phyloP scores from a whole-genome alignment of 495 filamentous ascomycete genomes.

The Neurospora sp. region DNA sequence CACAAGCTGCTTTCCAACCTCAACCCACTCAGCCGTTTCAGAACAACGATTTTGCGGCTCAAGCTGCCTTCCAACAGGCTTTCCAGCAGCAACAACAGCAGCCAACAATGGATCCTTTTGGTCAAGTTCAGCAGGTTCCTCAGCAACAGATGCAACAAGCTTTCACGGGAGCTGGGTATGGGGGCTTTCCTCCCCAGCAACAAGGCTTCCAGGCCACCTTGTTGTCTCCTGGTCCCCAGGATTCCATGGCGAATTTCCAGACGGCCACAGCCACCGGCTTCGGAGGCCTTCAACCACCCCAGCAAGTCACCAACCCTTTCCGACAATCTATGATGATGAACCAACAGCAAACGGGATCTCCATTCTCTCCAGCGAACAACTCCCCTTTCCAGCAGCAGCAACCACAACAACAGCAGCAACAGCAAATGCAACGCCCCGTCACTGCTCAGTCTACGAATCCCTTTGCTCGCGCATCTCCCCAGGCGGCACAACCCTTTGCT shows the following conservation, averaged over 20 bases:
- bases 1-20: slow-evolving; percentile 21
- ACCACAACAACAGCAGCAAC: slow-evolving; percentile 4
- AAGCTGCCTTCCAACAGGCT: slow-evolving; percentile 38
- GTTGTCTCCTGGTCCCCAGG: slow-evolving; percentile 56
- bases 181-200: slow-evolving; percentile 67
- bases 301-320: slow-evolving; percentile 77
- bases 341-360: slow-evolving; percentile 33
- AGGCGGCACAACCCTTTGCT: slow-evolving; percentile 37
- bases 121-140: slow-evolving; percentile 30
- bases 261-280: slow-evolving; percentile 23
- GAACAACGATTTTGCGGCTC: slow-evolving; percentile 40
- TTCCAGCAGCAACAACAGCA: slow-evolving; percentile 40
- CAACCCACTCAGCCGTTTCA: slow-evolving; percentile 29
- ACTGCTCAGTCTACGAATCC: slow-evolving; percentile 74
- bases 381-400: slow-evolving; percentile 2
- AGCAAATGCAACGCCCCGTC: slow-evolving; percentile 15
- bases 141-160: slow-evolving; percentile 31
- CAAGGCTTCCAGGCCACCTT: slow-evolving; percentile 41
- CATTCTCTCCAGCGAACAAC: slow-evolving; percentile 12
- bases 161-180: slow-evolving; percentile 77
- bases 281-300: slow-evolving; percentile 35
- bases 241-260: slow-evolving; percentile 45
- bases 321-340: slow-evolving; percentile 70
- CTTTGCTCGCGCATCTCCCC: slow-evolving; percentile 53
- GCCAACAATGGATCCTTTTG: slow-evolving; percentile 9